A percentile compares a stretch with the other conserved stretches of the same genome.
Evolutionary conservation across 176 grass and related monocot species (phyloP).

Genomic region (Luzula sylvatica): DNA sequence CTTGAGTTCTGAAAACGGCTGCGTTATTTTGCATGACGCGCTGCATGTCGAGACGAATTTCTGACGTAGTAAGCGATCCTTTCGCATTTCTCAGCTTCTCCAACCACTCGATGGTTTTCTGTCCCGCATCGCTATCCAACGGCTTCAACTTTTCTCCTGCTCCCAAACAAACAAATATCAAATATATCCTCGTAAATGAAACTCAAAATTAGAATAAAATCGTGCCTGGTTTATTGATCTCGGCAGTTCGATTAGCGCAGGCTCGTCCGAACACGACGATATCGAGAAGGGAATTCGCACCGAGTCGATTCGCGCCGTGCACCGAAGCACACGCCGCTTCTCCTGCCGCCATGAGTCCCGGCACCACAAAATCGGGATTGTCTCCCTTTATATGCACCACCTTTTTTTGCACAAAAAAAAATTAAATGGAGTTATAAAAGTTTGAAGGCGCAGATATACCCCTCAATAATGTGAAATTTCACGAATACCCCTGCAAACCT

Average conservation of each 20-base stretch:
- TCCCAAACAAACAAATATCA: constrained; percentile 10
- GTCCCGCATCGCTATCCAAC: constrained; percentile 40
- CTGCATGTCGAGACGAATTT: constrained; percentile 72
- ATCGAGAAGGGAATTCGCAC: constrained; percentile 74
- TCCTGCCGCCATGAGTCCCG: constrained; percentile 62
- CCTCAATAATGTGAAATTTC: no score
- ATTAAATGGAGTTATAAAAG: no score
- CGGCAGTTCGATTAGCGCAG: constrained; percentile 64
- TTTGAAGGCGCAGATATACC: no score
- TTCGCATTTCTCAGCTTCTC: constrained; percentile 53
- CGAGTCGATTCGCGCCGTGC: constrained; percentile 66
- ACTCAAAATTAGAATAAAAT: neutral
- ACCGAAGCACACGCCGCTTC: constrained; percentile 79
- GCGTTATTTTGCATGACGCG: constrained; percentile 77
- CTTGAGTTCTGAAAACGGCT: constrained; percentile 69
- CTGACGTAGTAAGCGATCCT: constrained; percentile 51
- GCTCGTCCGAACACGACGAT: constrained; percentile 81
- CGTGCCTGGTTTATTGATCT: constrained; percentile 57
- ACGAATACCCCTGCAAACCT: no score
- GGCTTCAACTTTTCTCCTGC: constrained; percentile 50
- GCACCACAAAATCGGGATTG: constrained; percentile 45
- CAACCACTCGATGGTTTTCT: constrained; percentile 61
- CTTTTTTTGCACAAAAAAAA: constrained; percentile 37
- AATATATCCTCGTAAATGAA: neutral
- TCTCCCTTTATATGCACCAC: constrained; percentile 55